These are phyloP conservation scores for Trichodelitschia bisporula DNA, from an alignment of 495 filamentous ascomycete genomes.

Conservation along the genomic window DNA sequence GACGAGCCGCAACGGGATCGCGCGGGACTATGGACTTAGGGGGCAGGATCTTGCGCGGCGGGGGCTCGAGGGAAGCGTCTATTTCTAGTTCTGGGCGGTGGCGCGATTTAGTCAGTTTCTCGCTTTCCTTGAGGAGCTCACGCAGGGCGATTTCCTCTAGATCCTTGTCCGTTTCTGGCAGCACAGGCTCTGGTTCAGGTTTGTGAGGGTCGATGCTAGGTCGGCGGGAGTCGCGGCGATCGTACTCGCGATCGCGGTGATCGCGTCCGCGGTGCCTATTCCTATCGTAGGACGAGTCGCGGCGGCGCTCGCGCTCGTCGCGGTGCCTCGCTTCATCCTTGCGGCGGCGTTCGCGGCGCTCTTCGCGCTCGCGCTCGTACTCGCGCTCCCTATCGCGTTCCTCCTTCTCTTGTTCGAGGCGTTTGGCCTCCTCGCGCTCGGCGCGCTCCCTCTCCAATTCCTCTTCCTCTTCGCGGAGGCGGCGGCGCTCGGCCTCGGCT, in stretches of 20 bases:
- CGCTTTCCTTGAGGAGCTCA: constrained; percentile 30
- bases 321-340: too few relatives aligned
- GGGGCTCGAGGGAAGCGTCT: constrained; percentile 21
- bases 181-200: constrained; percentile 7
- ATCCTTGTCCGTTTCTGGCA: constrained; percentile 27
- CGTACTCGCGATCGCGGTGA: constrained; percentile 15
- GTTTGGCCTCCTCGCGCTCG: constrained; percentile 15
- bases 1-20: constrained; percentile 11
- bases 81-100: constrained; percentile 32
- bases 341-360: too few relatives aligned
- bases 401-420: constrained; percentile 9
- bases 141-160: constrained; percentile 31
- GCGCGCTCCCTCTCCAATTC: constrained; percentile 35
- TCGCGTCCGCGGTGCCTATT: too few relatives aligned
- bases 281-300: too few relatives aligned
- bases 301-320: too few relatives aligned
- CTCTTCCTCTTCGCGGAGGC: constrained; percentile 22
- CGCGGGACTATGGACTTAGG: constrained; percentile 14
- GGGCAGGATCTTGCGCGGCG: constrained; percentile 13
- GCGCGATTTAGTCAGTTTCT: constrained; percentile 31
- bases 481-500: constrained; percentile 28
- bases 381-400: constrained; percentile 17
- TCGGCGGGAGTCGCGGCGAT: constrained; percentile 9
- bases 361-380: not conserved
- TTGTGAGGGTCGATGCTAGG: too few relatives aligned